A percentile compares a stretch with the other conserved stretches of the same genome.
Evolutionary conservation across 2,329 filamentous ascomycete species (phyloP).

Genomic region (Verticillium nubilum): DNA sequence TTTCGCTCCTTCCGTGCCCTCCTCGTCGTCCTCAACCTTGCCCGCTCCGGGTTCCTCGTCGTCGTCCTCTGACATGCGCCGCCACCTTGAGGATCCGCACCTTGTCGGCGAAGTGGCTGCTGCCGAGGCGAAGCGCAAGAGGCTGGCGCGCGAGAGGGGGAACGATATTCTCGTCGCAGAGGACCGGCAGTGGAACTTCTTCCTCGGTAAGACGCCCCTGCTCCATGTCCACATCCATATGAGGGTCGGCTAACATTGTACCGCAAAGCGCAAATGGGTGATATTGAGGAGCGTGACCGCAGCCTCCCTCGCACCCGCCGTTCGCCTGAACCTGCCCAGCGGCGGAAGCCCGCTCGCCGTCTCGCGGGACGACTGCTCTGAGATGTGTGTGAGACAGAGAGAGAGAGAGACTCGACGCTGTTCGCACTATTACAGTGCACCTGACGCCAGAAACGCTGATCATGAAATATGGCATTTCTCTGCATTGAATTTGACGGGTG

Average conservation of each 20-base stretch:
- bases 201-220: constrained; percentile 41
- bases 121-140: constrained; percentile 46
- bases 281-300: constrained; percentile 44
- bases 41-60: constrained; percentile 23
- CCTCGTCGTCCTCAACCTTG: constrained; percentile 32
- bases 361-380: constrained; percentile 26
- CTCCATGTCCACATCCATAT: not conserved
- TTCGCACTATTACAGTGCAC: not conserved
- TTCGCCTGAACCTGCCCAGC: constrained; percentile 24
- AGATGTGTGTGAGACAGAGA: not conserved
- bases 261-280: constrained; percentile 42
- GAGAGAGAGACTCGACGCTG: not conserved
- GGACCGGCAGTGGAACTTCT: constrained; percentile 56
- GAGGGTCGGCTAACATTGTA: constrained; percentile 7
- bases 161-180: constrained; percentile 51
- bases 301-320: constrained; percentile 38
- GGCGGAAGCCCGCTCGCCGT: constrained; percentile 33
- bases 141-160: constrained; percentile 50
- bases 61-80: constrained; percentile 30
- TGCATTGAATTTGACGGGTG: not conserved
- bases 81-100: constrained; percentile 61
- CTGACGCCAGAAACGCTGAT: not conserved
- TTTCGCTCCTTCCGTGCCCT: constrained; percentile 11
- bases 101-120: constrained; percentile 64
- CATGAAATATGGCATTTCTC: not conserved